Evolutionary conservation across 2,329 filamentous ascomycete genomes (phyloP), one percentile per base, ranked within the genome.

Genomic region (Microcera coccophila): DNA sequence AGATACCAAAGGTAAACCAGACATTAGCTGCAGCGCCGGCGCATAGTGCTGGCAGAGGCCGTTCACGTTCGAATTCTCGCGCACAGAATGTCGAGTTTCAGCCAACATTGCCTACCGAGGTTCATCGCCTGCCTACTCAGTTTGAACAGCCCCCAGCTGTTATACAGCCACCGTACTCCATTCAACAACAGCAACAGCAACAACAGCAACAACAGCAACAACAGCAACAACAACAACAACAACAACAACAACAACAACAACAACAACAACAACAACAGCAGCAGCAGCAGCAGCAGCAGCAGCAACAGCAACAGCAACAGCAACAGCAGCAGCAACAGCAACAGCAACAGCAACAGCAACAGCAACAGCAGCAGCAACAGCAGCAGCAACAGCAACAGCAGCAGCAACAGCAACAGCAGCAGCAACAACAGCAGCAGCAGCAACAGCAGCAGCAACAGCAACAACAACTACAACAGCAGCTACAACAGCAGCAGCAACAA

Each of bases 1-100:
- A 74, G 54, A 58, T 55, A 5, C 54, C 64, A 20, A 70, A 68
- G 47, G 51, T 59, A 4, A 66, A 58, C 22, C 73, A 74, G 41
- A 65, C 67, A 12, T 65, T 79, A 36, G 72, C 73, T 7, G 71
- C 74, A 2, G 68, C 70, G 10, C 70, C 76, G 5, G 60, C 63
- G 9, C 54, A 68, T 28, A 42, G 60, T 9, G 55, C 63, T 12
- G 61, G 57, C 18, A 77, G 76, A 52, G 66, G 70, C 36, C 70
- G 78, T 36, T 79, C 77, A 4, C 70, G 76, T 35, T 79, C 77
- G 15, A 76, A 71, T 45, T 81, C 78, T 14, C 71, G 73, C 22
- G 74, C 67, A 19, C 70, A 71, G 29, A 67, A 63, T 24, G 53
- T 65, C 2, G 76, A 79, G n/a, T 54, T 62, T 11, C 65, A 63